A percentile compares a stretch with the other conserved stretches of the same genome.
These are phyloP conservation scores for Sporothrix protearum DNA, from an alignment of 2,329 filamentous ascomycete genomes.

Conservation along the genomic window DNA sequence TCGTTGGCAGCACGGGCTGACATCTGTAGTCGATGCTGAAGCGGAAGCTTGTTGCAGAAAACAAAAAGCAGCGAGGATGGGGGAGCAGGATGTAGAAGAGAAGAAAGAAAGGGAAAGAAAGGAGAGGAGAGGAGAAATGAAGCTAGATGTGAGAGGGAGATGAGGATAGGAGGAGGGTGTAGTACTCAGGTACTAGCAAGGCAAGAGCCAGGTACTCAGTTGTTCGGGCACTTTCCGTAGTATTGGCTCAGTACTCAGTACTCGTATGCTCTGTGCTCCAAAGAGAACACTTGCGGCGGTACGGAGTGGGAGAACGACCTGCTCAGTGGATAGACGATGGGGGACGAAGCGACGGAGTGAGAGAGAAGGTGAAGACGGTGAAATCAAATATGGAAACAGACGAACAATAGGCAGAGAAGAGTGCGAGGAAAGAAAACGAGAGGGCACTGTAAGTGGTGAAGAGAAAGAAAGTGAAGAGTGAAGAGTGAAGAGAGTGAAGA, in stretches of 20 bases:
- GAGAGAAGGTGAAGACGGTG: background rate
- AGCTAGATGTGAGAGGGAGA: conserved; percentile 15
- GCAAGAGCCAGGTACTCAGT: background rate
- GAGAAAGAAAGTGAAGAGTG: background rate
- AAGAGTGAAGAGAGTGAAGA: background rate
- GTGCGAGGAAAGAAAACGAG: conserved; percentile 1
- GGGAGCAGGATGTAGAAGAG: background rate
- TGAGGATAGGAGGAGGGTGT: conserved; percentile 3
- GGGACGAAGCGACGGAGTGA: background rate
- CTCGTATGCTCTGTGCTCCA: background rate
- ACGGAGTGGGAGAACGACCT: background rate
- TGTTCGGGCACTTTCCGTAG: background rate
- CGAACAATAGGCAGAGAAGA: background rate
- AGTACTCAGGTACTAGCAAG: background rate
- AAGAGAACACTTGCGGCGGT: background rate
- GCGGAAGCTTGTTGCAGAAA: conserved; percentile 8
- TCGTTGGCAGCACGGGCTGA: conserved; percentile 16
- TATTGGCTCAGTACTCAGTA: background rate
- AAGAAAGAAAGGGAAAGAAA: background rate
- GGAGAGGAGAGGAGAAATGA: conserved; percentile 16
- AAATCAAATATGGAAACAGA: background rate
- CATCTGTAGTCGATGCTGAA: conserved; percentile 5
- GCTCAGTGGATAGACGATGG: background rate
- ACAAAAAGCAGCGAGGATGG: background rate
- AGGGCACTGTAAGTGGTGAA: background rate